Conservation (phyloP, 192 early-diverging fungal species). For the Coemansia sp. region DNA sequence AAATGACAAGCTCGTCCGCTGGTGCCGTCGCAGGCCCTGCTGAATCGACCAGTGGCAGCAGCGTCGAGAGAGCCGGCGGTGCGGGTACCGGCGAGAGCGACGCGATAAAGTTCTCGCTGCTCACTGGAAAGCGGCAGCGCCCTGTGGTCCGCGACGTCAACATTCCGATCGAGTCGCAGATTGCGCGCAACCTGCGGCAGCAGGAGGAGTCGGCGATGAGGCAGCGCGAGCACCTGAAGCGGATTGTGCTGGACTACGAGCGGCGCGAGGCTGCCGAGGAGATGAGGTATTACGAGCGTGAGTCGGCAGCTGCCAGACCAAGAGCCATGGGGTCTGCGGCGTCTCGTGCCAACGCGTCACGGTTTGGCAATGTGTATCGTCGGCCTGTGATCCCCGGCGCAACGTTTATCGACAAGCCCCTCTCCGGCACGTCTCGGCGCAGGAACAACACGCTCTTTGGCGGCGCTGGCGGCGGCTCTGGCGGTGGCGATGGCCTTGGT, state of each 20-base stretch:
- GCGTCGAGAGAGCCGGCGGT: background rate
- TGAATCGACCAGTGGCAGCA: background rate
- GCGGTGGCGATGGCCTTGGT: background rate
- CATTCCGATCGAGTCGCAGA: slow-evolving; percentile 61
- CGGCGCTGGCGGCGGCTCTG: background rate
- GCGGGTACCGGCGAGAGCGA: slow-evolving; percentile 6
- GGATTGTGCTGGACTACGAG: slow-evolving; percentile 89
- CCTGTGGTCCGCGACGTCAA: slow-evolving; percentile 34
- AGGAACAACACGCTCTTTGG: background rate
- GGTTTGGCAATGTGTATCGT: slow-evolving; percentile 5
- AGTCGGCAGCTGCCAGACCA: slow-evolving; percentile 14
- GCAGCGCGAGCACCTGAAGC: slow-evolving; percentile 87
- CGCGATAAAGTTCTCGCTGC: slow-evolving; percentile 42
- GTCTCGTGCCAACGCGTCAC: slow-evolving; percentile 4
- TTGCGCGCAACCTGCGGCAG: slow-evolving; percentile 75
- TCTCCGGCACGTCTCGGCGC: slow-evolving; percentile 10
- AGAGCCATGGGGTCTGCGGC: background rate
- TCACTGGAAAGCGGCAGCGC: slow-evolving; percentile 48
- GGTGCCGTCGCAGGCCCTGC: background rate
- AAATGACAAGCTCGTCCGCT: slow-evolving; percentile 3
- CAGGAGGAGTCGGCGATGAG: slow-evolving; percentile 86
- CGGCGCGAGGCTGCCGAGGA: slow-evolving; percentile 47
- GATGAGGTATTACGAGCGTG: slow-evolving; percentile 16
- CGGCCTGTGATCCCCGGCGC: slow-evolving; percentile 25
- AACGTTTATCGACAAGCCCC: slow-evolving; percentile 22